Percentiles rank a stretch among this genome's conserved stretches.
Conservation (phyloP, 2,329 filamentous ascomycete species). For the Bipolaris oryzae region DNA sequence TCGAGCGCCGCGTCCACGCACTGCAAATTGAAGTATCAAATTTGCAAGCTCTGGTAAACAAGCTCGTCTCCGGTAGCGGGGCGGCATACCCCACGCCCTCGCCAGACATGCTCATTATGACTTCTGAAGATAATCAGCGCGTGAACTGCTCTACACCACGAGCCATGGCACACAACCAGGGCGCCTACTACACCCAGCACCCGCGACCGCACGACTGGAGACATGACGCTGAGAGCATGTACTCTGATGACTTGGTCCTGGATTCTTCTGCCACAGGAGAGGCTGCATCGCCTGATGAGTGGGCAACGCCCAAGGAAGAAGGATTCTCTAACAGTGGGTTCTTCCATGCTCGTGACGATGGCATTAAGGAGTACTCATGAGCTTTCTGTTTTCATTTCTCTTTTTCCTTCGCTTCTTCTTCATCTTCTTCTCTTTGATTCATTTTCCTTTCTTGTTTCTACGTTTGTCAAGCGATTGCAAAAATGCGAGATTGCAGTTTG, state of each 20-base stretch:
- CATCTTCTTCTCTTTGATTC: too few relatives aligned
- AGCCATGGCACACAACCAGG: constrained; percentile 18
- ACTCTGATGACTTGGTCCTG: constrained; percentile 15
- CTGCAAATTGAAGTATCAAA: constrained; percentile 42
- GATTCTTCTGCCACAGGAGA: constrained; percentile 19
- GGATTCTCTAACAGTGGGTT: constrained; percentile 31
- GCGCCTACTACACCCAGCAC: not conserved
- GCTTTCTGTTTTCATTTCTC: too few relatives aligned
- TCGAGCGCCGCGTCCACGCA: constrained; percentile 40
- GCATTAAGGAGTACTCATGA: constrained; percentile 2
- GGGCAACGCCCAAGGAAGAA: constrained; percentile 49
- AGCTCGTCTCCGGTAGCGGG: constrained; percentile 28
- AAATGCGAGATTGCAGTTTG: too few relatives aligned
- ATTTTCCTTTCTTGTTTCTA: too few relatives aligned
- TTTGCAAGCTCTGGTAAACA: constrained; percentile 39
- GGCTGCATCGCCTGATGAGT: constrained; percentile 38
- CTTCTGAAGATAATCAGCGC: constrained; percentile 28
- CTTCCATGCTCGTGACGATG: constrained; percentile 16
- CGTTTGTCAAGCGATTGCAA: too few relatives aligned
- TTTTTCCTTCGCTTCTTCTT: too few relatives aligned
- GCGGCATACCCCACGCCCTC: constrained; percentile 42
- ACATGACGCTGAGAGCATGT: constrained; percentile 15
- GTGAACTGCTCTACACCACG: constrained; percentile 33
- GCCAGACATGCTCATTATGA: constrained; percentile 36
- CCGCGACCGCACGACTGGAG: not conserved